A percentile compares a stretch with the other conserved stretches of the same genome.
phyloP scores from a whole-genome alignment of 2,329 filamentous ascomycete species.

The Apiospora malaysiana region DNA sequence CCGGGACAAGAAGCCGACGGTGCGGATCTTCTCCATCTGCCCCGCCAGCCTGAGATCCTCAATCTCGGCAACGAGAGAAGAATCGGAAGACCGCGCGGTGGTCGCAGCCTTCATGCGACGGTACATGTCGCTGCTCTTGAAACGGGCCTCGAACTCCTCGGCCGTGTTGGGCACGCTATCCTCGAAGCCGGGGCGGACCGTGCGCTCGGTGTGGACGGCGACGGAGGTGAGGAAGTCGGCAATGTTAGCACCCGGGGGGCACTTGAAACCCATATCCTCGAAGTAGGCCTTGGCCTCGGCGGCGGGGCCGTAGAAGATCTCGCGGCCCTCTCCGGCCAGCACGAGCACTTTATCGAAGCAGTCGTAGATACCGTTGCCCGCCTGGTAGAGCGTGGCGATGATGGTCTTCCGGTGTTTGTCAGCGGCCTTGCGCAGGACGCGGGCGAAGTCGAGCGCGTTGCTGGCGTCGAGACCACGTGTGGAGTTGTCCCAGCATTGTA shows the following conservation, averaged over 20 bases:
- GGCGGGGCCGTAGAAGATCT: conserved; percentile 69
- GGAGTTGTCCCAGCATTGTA: conserved; percentile 77
- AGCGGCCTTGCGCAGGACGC: conserved; percentile 68
- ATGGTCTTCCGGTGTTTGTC: conserved; percentile 70
- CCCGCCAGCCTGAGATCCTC: conserved; percentile 44
- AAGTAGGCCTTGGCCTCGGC: conserved; percentile 70
- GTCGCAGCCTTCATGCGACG: conserved; percentile 29
- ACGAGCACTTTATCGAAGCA: conserved; percentile 79
- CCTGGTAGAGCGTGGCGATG: conserved; percentile 74
- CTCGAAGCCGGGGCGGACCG: conserved; percentile 63
- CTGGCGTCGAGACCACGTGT: conserved; percentile 75
- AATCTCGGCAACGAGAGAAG: conserved; percentile 46
- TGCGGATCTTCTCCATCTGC: conserved; percentile 33
- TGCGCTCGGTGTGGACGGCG: conserved; percentile 67
- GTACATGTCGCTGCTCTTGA: conserved; percentile 44
- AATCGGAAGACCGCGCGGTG: conserved; percentile 26
- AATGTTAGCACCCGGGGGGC: conserved; percentile 57
- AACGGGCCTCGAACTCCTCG: conserved; percentile 60
- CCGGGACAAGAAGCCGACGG: conserved; percentile 26
- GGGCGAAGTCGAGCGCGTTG: conserved; percentile 75
- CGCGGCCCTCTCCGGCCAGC: conserved; percentile 67
- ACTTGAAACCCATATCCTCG: conserved; percentile 67
- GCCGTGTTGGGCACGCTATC: conserved; percentile 64
- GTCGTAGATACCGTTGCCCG: conserved; percentile 68
- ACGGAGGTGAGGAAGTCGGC: conserved; percentile 74